phyloP scores from a whole-genome alignment of 2,329 filamentous ascomycete genomes.

The Fusarium verrucosum region DNA sequence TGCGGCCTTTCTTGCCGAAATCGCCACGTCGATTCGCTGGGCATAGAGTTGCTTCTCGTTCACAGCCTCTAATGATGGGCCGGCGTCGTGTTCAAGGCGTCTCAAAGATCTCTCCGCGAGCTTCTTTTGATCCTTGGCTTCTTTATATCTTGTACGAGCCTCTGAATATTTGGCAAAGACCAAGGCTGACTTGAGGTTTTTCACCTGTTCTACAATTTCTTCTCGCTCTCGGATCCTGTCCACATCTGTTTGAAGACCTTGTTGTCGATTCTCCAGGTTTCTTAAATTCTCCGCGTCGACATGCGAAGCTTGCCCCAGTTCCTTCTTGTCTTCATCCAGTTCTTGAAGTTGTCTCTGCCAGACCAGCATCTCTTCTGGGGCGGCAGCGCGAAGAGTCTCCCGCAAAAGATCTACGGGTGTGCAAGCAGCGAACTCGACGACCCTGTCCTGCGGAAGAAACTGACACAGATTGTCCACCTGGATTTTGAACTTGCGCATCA shows the following conservation, averaged over 20 bases:
- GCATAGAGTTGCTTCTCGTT: conserved; percentile 76
- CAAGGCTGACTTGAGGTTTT: conserved; percentile 70
- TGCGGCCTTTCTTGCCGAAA: conserved; percentile 62
- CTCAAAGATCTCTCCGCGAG: conserved; percentile 65
- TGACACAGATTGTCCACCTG: conserved; percentile 98
- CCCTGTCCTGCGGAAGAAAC: conserved; percentile 94
- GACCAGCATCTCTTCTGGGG: conserved; percentile 78
- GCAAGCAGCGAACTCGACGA: conserved; percentile 90
- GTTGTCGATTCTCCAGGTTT: conserved; percentile 76
- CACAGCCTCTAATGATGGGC: conserved; percentile 75
- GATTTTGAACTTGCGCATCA: conserved; percentile 80
- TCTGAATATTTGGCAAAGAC: conserved; percentile 72
- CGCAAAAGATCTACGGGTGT: conserved; percentile 82
- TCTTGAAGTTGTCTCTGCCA: conserved; percentile 80
- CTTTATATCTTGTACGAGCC: conserved; percentile 57
- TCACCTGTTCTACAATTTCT: conserved; percentile 70
- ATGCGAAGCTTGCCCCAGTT: conserved; percentile 65
- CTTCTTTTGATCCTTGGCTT: conserved; percentile 65
- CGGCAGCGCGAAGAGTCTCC: conserved; percentile 89
- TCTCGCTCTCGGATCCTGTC: conserved; percentile 82
- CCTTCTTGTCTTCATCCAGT: conserved; percentile 74
- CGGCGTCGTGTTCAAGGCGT: conserved; percentile 65
- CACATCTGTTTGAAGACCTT: conserved; percentile 80
- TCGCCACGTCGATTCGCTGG: conserved; percentile 63
- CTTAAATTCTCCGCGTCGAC: conserved; percentile 70